These are phyloP conservation scores for Neurospora africana DNA, from an alignment of 495 filamentous ascomycete genomes.

Conservation along the genomic window DNA sequence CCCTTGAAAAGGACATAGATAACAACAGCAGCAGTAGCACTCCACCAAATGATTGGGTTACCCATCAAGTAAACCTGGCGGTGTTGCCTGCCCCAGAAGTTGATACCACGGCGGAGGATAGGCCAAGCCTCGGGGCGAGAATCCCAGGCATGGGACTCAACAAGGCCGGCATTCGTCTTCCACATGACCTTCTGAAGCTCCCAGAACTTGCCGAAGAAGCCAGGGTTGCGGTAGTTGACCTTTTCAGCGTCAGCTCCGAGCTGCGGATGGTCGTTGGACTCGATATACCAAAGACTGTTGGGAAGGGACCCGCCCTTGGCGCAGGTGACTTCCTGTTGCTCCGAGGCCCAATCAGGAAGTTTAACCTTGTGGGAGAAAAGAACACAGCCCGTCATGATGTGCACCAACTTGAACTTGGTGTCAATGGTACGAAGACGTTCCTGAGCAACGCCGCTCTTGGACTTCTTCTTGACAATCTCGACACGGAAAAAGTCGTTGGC, in stretches of 20 bases:
- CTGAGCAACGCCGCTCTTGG: constrained; percentile 69
- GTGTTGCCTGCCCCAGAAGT: constrained; percentile 95
- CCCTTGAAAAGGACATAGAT: constrained; percentile 78
- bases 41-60: constrained; percentile 94
- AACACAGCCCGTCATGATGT: constrained; percentile 93
- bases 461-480: constrained; percentile 87
- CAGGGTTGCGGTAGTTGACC: constrained; percentile 90
- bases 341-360: constrained; percentile 90
- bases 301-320: constrained; percentile 86
- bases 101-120: constrained; percentile 86
- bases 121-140: constrained; percentile 93
- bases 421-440: constrained; percentile 84
- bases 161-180: constrained; percentile 91
- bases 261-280: constrained; percentile 73
- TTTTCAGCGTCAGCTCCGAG: constrained; percentile 68
- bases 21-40: constrained; percentile 67
- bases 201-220: constrained; percentile 98
- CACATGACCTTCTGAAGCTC: constrained; percentile 99
- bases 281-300: constrained; percentile 95
- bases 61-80: constrained; percentile 94
- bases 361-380: constrained; percentile 98
- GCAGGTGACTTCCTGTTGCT: constrained; percentile 97
- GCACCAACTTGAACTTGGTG: constrained; percentile 89
- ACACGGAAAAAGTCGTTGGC: constrained; percentile 93
- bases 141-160: constrained; percentile 96